These are phyloP conservation scores for Akebia trifoliata DNA, from an alignment of 164 flowering plant genomes.

Conservation along the genomic window DNA sequence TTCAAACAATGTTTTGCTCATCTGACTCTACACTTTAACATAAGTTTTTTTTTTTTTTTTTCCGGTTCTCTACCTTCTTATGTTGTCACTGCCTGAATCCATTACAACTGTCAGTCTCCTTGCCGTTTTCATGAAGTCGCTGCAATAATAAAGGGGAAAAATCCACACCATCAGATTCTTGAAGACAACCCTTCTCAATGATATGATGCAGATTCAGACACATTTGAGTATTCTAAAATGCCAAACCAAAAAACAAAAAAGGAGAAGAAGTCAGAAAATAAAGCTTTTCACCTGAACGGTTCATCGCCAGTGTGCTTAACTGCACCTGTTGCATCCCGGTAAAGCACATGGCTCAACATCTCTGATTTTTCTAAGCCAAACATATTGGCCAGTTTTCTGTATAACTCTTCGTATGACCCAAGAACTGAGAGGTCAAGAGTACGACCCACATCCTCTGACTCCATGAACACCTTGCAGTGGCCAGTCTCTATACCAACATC, in stretches of 20 bases:
- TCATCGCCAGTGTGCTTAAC: constrained; percentile 65
- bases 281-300: constrained; percentile 60
- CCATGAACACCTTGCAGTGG: constrained; percentile 79
- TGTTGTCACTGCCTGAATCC: constrained; percentile 35
- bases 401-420: constrained; percentile 74
- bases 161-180: not conserved
- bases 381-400: constrained; percentile 52
- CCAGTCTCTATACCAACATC: constrained; percentile 45
- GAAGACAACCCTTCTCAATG: not conserved
- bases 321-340: constrained; percentile 51
- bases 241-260: not conserved
- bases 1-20: constrained; percentile 1
- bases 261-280: not conserved
- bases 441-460: constrained; percentile 74
- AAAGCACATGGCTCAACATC: constrained; percentile 44
- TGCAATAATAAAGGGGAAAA: constrained; percentile 26
- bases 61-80: constrained; percentile 29
- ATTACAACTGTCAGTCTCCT: constrained; percentile 49
- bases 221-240: not conserved
- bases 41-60: constrained; percentile 3
- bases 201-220: not conserved
- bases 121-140: constrained; percentile 52
- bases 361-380: constrained; percentile 53
- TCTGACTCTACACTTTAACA: not conserved
- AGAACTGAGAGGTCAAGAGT: constrained; percentile 69